phyloP scores from a whole-genome alignment of 148 eudicot species.

The Simmondsia chinensis region DNA sequence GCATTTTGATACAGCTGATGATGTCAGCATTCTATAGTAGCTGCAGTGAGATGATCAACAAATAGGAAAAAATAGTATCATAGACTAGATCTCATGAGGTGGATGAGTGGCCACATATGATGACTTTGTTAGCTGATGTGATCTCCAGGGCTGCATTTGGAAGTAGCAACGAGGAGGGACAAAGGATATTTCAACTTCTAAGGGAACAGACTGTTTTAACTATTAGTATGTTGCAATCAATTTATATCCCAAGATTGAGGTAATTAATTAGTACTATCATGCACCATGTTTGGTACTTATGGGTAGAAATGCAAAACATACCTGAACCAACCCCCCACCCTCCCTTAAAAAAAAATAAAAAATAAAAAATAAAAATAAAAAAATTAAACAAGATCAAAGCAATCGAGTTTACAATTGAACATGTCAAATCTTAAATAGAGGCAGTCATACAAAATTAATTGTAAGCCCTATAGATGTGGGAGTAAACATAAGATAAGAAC shows the following conservation, averaged over 20 bases:
- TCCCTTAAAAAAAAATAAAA: no score
- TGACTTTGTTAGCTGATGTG: background rate
- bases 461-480: no score
- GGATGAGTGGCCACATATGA: constrained; percentile 7
- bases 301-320: no score
- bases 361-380: no score
- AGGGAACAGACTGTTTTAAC: constrained; percentile 1
- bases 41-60: background rate
- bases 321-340: no score
- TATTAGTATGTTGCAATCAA: background rate
- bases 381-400: no score
- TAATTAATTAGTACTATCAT: no score
- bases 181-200: constrained; percentile 2
- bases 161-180: constrained; percentile 1
- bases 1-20: constrained; percentile 6
- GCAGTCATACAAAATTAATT: no score
- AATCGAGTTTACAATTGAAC: no score
- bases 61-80: constrained; percentile 1
- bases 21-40: constrained; percentile 1
- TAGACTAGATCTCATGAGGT: background rate
- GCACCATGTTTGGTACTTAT: no score
- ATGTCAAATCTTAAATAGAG: no score
- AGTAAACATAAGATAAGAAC: no score
- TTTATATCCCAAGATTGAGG: constrained; percentile 4
- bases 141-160: constrained; percentile 10